Conservation (phyloP, 2,329 filamentous ascomycete genomes). For the Orbilia ellipsospora region DNA sequence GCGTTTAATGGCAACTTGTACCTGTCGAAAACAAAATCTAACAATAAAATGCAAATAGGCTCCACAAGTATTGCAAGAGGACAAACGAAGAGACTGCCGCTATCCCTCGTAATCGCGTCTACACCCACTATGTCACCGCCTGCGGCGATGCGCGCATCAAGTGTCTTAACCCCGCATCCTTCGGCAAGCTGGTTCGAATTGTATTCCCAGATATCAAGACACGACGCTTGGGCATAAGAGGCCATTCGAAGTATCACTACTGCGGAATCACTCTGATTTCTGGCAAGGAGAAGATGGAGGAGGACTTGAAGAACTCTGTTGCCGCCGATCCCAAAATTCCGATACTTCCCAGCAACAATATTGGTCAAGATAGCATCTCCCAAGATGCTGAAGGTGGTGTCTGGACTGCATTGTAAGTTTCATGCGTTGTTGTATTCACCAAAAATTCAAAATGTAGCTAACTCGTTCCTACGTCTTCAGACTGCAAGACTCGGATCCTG, state of each 20-base stretch:
- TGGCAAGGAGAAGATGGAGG: slow-evolving; percentile 62
- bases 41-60: slow-evolving; percentile 53
- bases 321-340: slow-evolving; percentile 56
- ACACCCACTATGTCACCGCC: slow-evolving; percentile 91
- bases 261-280: slow-evolving; percentile 62
- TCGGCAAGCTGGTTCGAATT: slow-evolving; percentile 95
- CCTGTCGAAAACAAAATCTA: slow-evolving; percentile 15
- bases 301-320: slow-evolving; percentile 51
- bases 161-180: slow-evolving; percentile 94
- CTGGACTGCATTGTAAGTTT: slow-evolving; percentile 59
- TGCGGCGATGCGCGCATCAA: slow-evolving; percentile 95
- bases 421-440: slow-evolving; percentile 55
- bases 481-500: slow-evolving; percentile 45
- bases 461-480: slow-evolving; percentile 13
- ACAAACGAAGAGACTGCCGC: slow-evolving; percentile 63
- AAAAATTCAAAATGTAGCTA: background rate
- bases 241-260: slow-evolving; percentile 99
- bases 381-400: slow-evolving; percentile 55
- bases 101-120: slow-evolving; percentile 90
- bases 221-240: slow-evolving; percentile 86
- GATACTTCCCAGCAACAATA: slow-evolving; percentile 64
- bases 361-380: slow-evolving; percentile 58
- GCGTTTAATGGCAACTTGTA: slow-evolving; percentile 60
- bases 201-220: slow-evolving; percentile 97
- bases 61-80: slow-evolving; percentile 59